Conservation (phyloP, 2,329 filamentous ascomycete species). For the Albifimbria verrucaria region DNA sequence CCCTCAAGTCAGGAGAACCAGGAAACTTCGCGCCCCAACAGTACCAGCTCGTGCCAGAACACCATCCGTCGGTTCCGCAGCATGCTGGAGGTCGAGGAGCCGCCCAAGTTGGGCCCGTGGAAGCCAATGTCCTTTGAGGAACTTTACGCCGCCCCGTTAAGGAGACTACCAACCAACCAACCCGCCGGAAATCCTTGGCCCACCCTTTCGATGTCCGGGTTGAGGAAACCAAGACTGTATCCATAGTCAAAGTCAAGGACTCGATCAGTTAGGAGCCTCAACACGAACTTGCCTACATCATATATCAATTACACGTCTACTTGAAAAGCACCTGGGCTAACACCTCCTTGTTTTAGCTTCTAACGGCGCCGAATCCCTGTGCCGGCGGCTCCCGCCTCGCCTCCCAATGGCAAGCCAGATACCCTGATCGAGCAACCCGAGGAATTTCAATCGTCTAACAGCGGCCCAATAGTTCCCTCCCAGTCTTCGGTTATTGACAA, state of each 20-base stretch:
- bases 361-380: slow-evolving; percentile 42
- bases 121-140: slow-evolving; percentile 45
- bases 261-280: slow-evolving; percentile 31
- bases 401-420: slow-evolving; percentile 35
- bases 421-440: slow-evolving; percentile 23
- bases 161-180: neutral
- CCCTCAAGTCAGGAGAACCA: slow-evolving; percentile 14
- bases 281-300: slow-evolving; percentile 8
- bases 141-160: slow-evolving; percentile 30
- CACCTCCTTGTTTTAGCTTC: too few relatives aligned
- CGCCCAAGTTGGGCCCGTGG: slow-evolving; percentile 40
- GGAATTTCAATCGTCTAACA: slow-evolving; percentile 34
- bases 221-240: slow-evolving; percentile 6
- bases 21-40: neutral
- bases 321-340: too few relatives aligned
- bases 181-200: neutral
- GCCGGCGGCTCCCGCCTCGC: slow-evolving; percentile 37
- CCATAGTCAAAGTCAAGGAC: slow-evolving; percentile 7
- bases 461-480: slow-evolving; percentile 25
- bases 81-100: slow-evolving; percentile 51
- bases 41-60: neutral
- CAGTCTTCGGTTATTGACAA: slow-evolving; percentile 60
- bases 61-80: slow-evolving; percentile 30
- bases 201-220: neutral
- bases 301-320: too few relatives aligned